Conservation (phyloP, 495 filamentous ascomycete species). For the Corynascus novoguineensis region DNA sequence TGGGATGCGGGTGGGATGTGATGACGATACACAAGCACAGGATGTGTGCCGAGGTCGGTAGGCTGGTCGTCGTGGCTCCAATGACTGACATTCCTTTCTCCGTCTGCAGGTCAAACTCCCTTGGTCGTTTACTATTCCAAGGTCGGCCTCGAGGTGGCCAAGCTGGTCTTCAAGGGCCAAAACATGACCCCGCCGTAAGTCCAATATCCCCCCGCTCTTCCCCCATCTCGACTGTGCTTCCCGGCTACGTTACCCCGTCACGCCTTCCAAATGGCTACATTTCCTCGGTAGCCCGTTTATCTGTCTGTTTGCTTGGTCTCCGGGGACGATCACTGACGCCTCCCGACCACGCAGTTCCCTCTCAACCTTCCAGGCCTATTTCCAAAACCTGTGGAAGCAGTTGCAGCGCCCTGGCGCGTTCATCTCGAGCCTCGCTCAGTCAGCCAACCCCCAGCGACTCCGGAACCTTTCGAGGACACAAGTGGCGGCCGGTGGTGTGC, state of each 20-base stretch:
- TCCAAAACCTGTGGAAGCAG: conserved; percentile 63
- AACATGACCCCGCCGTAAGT: conserved; percentile 94
- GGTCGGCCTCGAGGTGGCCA: conserved; percentile 80
- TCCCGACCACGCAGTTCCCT: conserved; percentile 51
- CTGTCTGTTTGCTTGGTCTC: background rate
- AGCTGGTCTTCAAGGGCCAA: conserved; percentile 80
- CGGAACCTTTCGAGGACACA: conserved; percentile 66
- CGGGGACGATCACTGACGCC: conserved; percentile 20
- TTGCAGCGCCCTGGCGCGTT: conserved; percentile 58
- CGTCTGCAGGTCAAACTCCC: conserved; percentile 68
- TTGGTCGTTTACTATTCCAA: conserved; percentile 82
- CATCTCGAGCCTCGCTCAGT: conserved; percentile 34
- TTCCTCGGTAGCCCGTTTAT: background rate
- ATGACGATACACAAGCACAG: background rate
- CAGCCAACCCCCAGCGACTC: conserved; percentile 53
- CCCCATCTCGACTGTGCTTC: background rate
- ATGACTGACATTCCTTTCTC: conserved; percentile 5
- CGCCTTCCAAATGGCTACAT: background rate
- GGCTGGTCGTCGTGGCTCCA: conserved; percentile 6
- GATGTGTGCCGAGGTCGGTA: background rate
- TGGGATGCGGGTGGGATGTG: background rate
- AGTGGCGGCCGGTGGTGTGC: conserved; percentile 62
- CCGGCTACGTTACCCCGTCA: no score
- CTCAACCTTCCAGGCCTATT: conserved; percentile 80
- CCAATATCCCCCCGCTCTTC: background rate